phyloP scores from a whole-genome alignment of 2,329 filamentous ascomycete genomes.

The Rhynchosporium agropyri region DNA sequence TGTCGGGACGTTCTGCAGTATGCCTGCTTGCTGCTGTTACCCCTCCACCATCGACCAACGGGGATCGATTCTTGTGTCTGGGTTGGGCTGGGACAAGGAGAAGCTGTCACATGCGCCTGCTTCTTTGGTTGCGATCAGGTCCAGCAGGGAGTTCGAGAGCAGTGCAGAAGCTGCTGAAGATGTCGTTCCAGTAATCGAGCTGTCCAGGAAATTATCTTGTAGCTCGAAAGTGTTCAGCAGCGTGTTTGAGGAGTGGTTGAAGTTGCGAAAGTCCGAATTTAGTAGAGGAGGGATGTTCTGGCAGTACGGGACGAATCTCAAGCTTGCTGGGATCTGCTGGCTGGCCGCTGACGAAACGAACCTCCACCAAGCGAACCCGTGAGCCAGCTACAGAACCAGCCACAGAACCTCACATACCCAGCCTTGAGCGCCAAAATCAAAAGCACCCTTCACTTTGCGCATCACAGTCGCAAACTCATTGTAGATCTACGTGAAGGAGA shows the following conservation, averaged over 20 bases:
- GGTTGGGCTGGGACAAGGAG: slow-evolving; percentile 33
- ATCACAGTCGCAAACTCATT: slow-evolving; percentile 27
- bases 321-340: slow-evolving; percentile 24
- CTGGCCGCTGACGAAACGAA: slow-evolving; percentile 20
- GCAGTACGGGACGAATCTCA: background rate
- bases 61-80: slow-evolving; percentile 30
- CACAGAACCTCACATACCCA: background rate
- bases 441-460: background rate
- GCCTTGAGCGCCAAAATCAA: slow-evolving; percentile 1
- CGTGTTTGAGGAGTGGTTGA: slow-evolving; percentile 21
- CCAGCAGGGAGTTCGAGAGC: slow-evolving; percentile 27
- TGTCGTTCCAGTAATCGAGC: slow-evolving; percentile 33
- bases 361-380: slow-evolving; percentile 4
- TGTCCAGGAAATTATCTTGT: slow-evolving; percentile 21
- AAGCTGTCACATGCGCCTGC: slow-evolving; percentile 35
- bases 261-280: slow-evolving; percentile 13
- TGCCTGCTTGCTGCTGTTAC: slow-evolving; percentile 29
- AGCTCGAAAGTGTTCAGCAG: slow-evolving; percentile 8
- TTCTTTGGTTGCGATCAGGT: slow-evolving; percentile 25
- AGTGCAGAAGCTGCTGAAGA: slow-evolving; percentile 21
- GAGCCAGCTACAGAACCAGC: background rate
- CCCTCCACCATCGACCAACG: slow-evolving; percentile 40
- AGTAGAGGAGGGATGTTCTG: slow-evolving; percentile 29
- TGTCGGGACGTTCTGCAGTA: slow-evolving; percentile 4
- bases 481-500: slow-evolving; percentile 14